Conservation (phyloP, 2,329 filamentous ascomycete genomes). For the Paecilomyces formosus region DNA sequence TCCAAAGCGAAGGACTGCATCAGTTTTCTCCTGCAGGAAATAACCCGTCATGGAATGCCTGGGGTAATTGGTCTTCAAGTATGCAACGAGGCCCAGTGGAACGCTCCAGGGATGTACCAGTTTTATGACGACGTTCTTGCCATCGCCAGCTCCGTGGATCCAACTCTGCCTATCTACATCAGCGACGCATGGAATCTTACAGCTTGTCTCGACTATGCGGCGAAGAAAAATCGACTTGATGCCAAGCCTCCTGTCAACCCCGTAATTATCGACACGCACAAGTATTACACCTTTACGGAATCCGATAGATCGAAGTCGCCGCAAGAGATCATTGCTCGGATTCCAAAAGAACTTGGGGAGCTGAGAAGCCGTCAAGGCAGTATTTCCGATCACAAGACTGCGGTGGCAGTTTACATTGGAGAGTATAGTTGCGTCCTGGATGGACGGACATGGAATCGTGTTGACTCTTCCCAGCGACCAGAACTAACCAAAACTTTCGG, state of each 20-base stretch:
- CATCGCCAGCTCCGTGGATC: constrained; percentile 42
- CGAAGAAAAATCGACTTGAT: constrained; percentile 30
- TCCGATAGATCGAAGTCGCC: constrained; percentile 45
- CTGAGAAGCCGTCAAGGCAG: constrained; percentile 42
- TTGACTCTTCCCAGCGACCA: constrained; percentile 31
- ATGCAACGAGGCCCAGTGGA: constrained; percentile 48
- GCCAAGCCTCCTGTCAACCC: constrained; percentile 26
- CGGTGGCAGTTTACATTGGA: constrained; percentile 46
- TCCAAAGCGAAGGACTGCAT: constrained; percentile 41
- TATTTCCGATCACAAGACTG: constrained; percentile 41
- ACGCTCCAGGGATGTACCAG: constrained; percentile 46
- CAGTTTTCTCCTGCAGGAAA: constrained; percentile 45
- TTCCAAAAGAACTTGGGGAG: constrained; percentile 36
- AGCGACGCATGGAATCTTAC: constrained; percentile 51
- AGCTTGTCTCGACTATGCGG: constrained; percentile 39
- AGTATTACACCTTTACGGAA: constrained; percentile 53
- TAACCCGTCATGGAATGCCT: constrained; percentile 28
- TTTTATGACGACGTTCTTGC: constrained; percentile 49
- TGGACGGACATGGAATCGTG: constrained; percentile 44
- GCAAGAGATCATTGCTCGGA: constrained; percentile 44
- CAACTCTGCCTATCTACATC: constrained; percentile 48
- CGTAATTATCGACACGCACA: constrained; percentile 52
- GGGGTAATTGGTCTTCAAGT: constrained; percentile 51
- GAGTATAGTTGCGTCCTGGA: constrained; percentile 54
- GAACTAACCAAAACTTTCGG: constrained; percentile 34